Percentiles rank a stretch among this genome's conserved stretches.
These are phyloP conservation scores for Diaporthe batatas DNA, from an alignment of 2,329 filamentous ascomycete species.

Conservation along the genomic window DNA sequence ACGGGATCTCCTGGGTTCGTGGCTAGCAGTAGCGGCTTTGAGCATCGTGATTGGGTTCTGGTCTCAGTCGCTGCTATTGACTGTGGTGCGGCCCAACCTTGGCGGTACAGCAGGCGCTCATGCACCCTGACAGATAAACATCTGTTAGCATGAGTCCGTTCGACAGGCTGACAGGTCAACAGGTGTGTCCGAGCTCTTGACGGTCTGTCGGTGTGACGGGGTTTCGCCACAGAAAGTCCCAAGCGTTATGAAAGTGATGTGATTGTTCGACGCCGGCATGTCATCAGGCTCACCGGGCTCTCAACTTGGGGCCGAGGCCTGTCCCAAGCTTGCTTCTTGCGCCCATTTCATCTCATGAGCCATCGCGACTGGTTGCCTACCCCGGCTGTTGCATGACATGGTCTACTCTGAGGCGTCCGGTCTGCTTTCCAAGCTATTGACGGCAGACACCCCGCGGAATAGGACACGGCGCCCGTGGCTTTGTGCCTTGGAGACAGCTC, in stretches of 20 bases:
- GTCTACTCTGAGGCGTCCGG: background rate
- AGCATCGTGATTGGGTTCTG: conserved; percentile 7
- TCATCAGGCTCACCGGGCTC: background rate
- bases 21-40: background rate
- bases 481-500: too few species aligned
- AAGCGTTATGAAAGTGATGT: background rate
- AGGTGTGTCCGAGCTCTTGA: background rate
- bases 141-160: background rate
- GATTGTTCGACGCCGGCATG: background rate
- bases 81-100: conserved; percentile 25
- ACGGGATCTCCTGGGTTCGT: conserved; percentile 2
- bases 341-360: background rate
- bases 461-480: background rate
- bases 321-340: background rate
- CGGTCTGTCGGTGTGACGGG: background rate
- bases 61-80: background rate
- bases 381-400: background rate
- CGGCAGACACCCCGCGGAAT: background rate
- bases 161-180: too few species aligned
- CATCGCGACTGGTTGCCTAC: background rate
- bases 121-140: conserved; percentile 1
- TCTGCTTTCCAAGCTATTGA: background rate
- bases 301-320: background rate
- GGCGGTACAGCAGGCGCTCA: conserved; percentile 6
- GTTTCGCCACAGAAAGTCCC: background rate